phyloP scores from a whole-genome alignment of 441 rosid species.

The Mallotus japonicus region DNA sequence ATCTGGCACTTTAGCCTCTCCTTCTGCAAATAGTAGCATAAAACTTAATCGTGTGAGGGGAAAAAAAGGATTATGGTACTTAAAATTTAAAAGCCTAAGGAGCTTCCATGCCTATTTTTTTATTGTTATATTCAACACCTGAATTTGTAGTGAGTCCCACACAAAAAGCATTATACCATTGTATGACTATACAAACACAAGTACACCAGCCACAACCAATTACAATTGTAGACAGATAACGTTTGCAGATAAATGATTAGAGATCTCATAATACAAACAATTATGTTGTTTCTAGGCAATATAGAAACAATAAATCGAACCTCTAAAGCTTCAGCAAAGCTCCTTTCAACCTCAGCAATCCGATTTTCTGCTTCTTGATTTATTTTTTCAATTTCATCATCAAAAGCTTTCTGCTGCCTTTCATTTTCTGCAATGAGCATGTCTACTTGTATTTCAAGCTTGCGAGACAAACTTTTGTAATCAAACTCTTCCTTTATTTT shows the following conservation, averaged over 20 bases:
- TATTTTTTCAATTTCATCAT: slow-evolving; percentile 82
- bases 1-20: slow-evolving; percentile 89
- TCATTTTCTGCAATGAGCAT: slow-evolving; percentile 91
- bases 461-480: slow-evolving; percentile 92
- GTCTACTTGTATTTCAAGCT: slow-evolving; percentile 88
- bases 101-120: neutral
- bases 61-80: slow-evolving; percentile 10
- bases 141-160: neutral
- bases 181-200: too few species aligned
- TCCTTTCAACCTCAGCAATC: slow-evolving; percentile 77
- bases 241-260: neutral
- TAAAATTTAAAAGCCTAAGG: neutral
- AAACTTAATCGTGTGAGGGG: neutral
- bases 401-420: slow-evolving; percentile 86
- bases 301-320: slow-evolving; percentile 37
- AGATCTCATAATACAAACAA: neutral
- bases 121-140: too few species aligned
- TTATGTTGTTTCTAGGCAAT: neutral
- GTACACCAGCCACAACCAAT: too few species aligned
- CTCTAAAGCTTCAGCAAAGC: slow-evolving; percentile 86
- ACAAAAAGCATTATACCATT: neutral
- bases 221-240: neutral
- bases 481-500: slow-evolving; percentile 98
- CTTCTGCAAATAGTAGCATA: slow-evolving; percentile 44
- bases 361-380: slow-evolving; percentile 69